Conservation (phyloP, 257 asterid genomes). For the Solanum arcanum region DNA sequence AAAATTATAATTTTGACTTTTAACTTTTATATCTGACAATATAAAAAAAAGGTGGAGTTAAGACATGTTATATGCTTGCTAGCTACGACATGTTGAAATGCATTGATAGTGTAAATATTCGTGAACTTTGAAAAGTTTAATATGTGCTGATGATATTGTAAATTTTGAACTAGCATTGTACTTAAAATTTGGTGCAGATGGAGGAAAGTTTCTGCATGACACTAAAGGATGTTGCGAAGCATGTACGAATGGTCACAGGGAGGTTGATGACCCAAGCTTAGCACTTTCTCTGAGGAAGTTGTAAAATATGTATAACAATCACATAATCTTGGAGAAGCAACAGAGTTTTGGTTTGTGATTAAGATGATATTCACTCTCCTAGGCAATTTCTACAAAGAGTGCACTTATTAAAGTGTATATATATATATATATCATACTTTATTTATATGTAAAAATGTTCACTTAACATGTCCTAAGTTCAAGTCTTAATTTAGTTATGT, state of each 20-base stretch:
- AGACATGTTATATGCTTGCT: neutral
- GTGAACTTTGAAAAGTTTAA: no score
- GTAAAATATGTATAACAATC: neutral
- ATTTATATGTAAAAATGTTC: neutral
- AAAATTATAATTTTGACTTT: no score
- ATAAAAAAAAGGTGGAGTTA: neutral
- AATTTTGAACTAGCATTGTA: neutral
- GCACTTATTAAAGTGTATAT: neutral
- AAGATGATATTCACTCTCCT: neutral
- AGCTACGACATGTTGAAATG: neutral
- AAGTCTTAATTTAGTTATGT: neutral
- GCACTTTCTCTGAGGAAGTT: neutral
- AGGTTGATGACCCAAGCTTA: neutral
- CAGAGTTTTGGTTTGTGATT: neutral
- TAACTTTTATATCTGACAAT: neutral
- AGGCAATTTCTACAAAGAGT: neutral
- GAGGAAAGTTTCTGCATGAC: slow-evolving; percentile 1
- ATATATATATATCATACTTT: neutral
- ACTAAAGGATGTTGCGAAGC: neutral
- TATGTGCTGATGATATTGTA: neutral
- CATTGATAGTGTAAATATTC: no score
- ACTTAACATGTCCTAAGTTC: no score
- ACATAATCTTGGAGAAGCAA: neutral
- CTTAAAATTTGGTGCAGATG: neutral
- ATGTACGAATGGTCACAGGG: neutral